A percentile compares a stretch with the other conserved stretches of the same genome.
phyloP scores from a whole-genome alignment of 768 basidiomycete species.

The Glaciozyma martinii region DNA sequence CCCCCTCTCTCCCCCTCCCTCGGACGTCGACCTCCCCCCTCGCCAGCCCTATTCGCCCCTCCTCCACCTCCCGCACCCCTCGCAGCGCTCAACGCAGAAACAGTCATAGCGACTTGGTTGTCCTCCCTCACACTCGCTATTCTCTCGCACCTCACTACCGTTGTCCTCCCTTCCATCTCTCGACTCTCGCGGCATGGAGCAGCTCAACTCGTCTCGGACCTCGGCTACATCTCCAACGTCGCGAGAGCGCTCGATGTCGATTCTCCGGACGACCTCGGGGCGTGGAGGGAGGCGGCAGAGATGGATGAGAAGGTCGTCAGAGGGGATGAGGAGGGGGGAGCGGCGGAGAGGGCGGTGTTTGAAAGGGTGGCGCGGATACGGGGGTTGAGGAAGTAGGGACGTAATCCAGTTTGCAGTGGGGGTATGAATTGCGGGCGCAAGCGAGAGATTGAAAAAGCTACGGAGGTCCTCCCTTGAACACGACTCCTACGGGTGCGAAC shows the following conservation, averaged over 20 bases:
- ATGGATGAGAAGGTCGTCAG: conserved; percentile 2
- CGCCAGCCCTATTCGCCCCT: background rate
- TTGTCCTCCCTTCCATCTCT: conserved; percentile 62
- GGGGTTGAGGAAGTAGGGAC: conserved; percentile 54
- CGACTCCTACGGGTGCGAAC: conserved; percentile 8
- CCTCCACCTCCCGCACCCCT: conserved; percentile 11
- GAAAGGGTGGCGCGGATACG: conserved; percentile 18
- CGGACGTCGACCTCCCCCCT: background rate
- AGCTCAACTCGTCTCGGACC: conserved; percentile 73
- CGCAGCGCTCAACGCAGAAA: conserved; percentile 54
- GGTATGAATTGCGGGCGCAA: no score
- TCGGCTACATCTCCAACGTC: conserved; percentile 84
- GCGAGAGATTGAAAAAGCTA: no score
- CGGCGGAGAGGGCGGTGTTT: conserved; percentile 5
- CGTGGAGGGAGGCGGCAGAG: conserved; percentile 66
- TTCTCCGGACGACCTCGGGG: conserved; percentile 57
- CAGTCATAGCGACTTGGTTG: conserved; percentile 83
- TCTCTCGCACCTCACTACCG: conserved; percentile 59
- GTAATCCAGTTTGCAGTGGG: no score
- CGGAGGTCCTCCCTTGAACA: no score
- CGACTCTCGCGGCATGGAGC: conserved; percentile 57
- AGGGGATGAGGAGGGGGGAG: conserved; percentile 2
- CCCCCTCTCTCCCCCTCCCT: conserved; percentile 40
- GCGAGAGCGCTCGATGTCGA: conserved; percentile 84
- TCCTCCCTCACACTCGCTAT: conserved; percentile 77